Conservation (phyloP, 139 green algal genomes). For the Chlorella sp. region DNA sequence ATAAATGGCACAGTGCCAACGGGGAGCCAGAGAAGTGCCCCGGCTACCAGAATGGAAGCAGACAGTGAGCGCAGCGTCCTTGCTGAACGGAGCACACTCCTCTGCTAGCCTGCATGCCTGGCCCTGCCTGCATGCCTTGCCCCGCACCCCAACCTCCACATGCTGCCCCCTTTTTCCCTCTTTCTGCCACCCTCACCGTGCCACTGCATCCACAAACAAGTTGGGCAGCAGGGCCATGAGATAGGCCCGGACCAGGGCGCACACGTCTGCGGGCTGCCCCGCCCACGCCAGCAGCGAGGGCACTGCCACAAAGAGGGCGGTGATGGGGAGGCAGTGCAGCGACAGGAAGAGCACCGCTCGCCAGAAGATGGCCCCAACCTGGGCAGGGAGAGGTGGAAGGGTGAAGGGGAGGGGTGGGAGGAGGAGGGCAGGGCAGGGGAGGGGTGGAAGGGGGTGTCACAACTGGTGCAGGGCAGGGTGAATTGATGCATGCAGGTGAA, state of each 20-base stretch:
- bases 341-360: constrained; percentile 10
- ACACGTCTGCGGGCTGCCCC: constrained; percentile 40
- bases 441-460: too few species aligned
- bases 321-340: constrained; percentile 41
- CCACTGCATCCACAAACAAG: constrained; percentile 57
- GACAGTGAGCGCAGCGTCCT: background rate
- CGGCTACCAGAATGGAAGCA: background rate
- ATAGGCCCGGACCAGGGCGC: constrained; percentile 43
- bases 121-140: background rate
- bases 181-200: constrained; percentile 29
- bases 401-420: too few species aligned
- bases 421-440: too few species aligned
- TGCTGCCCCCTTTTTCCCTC: background rate
- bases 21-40: too few species aligned
- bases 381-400: too few species aligned
- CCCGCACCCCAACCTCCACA: background rate
- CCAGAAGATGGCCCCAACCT: constrained; percentile 30
- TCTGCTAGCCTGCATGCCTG: background rate
- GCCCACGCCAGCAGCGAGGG: constrained; percentile 24
- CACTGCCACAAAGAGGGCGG: constrained; percentile 23
- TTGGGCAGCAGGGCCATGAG: constrained; percentile 51
- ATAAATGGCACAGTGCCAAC: background rate
- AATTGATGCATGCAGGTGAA: too few species aligned
- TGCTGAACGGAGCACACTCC: background rate
- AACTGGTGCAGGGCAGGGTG: too few species aligned